A percentile compares a stretch with the other conserved stretches of the same genome.
Evolutionary conservation across 192 early-diverging fungal genomes (phyloP).

Genomic region (Kickxella alabastrina): DNA sequence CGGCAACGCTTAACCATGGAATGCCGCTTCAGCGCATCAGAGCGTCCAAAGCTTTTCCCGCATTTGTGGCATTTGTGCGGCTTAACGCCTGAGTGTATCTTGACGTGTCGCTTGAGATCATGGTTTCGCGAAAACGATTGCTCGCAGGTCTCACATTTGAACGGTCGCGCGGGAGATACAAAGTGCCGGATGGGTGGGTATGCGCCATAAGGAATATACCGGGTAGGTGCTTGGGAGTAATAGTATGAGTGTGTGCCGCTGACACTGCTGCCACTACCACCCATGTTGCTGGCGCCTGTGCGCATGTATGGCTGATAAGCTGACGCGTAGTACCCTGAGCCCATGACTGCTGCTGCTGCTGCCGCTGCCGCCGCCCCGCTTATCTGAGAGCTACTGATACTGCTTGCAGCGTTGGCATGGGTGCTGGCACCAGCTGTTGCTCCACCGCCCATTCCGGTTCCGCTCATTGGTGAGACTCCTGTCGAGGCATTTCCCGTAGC

Average conservation of each 20-base stretch:
- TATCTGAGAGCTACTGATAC: slow-evolving; percentile 7
- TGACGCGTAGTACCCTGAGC: slow-evolving; percentile 36
- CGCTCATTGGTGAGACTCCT: slow-evolving; percentile 21
- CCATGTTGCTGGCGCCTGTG: no score
- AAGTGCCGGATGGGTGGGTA: slow-evolving; percentile 51
- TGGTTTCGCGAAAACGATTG: slow-evolving; percentile 68
- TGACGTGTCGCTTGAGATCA: slow-evolving; percentile 71
- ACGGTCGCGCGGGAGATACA: slow-evolving; percentile 52
- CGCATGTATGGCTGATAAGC: slow-evolving; percentile 50
- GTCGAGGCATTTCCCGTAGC: slow-evolving; percentile 11
- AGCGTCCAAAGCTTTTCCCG: slow-evolving; percentile 69
- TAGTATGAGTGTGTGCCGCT: slow-evolving; percentile 33
- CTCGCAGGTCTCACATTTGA: slow-evolving; percentile 55
- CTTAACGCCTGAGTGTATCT: slow-evolving; percentile 72
- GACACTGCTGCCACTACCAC: slow-evolving; percentile 1
- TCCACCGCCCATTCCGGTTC: slow-evolving; percentile 10
- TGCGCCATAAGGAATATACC: slow-evolving; percentile 46
- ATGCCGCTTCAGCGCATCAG: slow-evolving; percentile 70
- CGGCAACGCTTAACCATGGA: slow-evolving; percentile 61
- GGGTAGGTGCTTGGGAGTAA: slow-evolving; percentile 37
- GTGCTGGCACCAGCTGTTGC: slow-evolving; percentile 6
- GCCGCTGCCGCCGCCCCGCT: slow-evolving; percentile 32
- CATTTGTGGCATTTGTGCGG: slow-evolving; percentile 72
- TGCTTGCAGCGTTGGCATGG: background rate
- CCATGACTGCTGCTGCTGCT: slow-evolving; percentile 34